phyloP scores from a whole-genome alignment of 164 flowering plant species.

The Liquidambar formosana region DNA sequence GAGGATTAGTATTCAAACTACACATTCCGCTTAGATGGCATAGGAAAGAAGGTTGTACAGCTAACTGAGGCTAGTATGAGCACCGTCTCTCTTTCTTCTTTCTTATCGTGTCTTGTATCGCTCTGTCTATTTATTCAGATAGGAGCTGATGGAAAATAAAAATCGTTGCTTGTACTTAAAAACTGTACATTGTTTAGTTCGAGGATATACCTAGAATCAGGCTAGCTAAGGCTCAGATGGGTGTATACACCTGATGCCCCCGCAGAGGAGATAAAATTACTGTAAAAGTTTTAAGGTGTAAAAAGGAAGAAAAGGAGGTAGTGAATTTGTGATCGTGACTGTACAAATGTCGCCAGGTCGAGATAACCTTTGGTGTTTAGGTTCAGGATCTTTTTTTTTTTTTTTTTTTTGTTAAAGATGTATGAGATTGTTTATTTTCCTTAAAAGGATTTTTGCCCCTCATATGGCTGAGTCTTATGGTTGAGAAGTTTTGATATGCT shows the following conservation, averaged over 20 bases:
- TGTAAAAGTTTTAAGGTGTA: slow-evolving; percentile 65
- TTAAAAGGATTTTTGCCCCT: slow-evolving; percentile 10
- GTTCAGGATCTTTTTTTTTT: slow-evolving; percentile 23
- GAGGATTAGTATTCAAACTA: slow-evolving; percentile 64
- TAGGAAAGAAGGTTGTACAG: slow-evolving; percentile 70
- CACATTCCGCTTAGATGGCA: slow-evolving; percentile 41
- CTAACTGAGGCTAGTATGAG: slow-evolving; percentile 72
- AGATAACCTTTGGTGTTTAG: slow-evolving; percentile 28
- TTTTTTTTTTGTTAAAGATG: slow-evolving; percentile 5
- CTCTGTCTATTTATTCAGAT: slow-evolving; percentile 38
- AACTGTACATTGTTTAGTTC: slow-evolving; percentile 76
- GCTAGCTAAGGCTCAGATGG: slow-evolving; percentile 62
- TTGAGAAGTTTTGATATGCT: neutral
- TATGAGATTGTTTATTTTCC: slow-evolving; percentile 21
- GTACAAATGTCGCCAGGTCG: slow-evolving; percentile 38
- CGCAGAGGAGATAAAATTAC: slow-evolving; percentile 46
- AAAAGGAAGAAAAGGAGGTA: slow-evolving; percentile 41
- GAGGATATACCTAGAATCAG: slow-evolving; percentile 69
- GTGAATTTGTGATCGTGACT: slow-evolving; percentile 51
- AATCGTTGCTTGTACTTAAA: slow-evolving; percentile 49
- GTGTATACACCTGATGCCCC: slow-evolving; percentile 50
- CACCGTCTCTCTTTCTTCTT: slow-evolving; percentile 27
- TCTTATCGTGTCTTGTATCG: slow-evolving; percentile 28
- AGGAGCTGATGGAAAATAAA: slow-evolving; percentile 45
- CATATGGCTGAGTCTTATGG: neutral